A percentile compares a stretch with the other conserved stretches of the same genome.
Evolutionary conservation across 1,284 basidiomycete species (phyloP).

Genomic region (Apiotrichum akiyoshidainum): DNA sequence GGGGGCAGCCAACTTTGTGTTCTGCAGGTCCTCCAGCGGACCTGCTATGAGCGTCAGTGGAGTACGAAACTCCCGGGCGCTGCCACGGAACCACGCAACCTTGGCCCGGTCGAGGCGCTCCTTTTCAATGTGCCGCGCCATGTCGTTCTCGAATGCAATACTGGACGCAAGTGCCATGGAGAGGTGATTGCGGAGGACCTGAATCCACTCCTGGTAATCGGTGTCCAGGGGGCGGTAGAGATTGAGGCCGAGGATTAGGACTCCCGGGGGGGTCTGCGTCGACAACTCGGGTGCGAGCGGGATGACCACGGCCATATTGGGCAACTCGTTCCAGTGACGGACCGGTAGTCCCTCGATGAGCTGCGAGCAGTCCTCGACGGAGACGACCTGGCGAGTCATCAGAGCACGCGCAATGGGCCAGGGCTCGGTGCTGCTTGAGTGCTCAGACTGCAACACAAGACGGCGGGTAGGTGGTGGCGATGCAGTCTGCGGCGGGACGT

Average conservation of each 20-base stretch:
- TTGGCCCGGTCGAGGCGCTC: constrained; percentile 24
- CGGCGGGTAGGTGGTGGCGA: too few relatives aligned
- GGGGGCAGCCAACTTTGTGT: constrained; percentile 8
- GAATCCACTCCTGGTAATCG: constrained; percentile 34
- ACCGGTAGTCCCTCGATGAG: constrained; percentile 30
- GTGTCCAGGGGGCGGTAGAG: constrained; percentile 30
- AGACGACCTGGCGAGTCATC: constrained; percentile 21
- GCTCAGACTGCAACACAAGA: too few relatives aligned
- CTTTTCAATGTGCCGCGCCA: constrained; percentile 9
- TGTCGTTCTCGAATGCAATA: constrained; percentile 11
- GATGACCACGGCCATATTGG: constrained; percentile 41
- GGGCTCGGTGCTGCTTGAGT: neutral
- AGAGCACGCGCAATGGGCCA: constrained; percentile 36
- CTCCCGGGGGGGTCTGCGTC: constrained; percentile 22
- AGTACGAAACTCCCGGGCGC: constrained; percentile 32
- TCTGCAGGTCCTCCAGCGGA: constrained; percentile 30
- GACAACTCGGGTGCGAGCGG: constrained; percentile 31
- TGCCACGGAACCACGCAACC: constrained; percentile 31
- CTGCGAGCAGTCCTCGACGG: constrained; percentile 32
- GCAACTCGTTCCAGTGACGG: constrained; percentile 37
- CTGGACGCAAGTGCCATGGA: constrained; percentile 14
- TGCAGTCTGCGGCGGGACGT: too few relatives aligned
- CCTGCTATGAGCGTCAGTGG: constrained; percentile 35
- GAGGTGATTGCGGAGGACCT: constrained; percentile 19
- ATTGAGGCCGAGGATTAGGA: constrained; percentile 45